A percentile compares a stretch with the other conserved stretches of the same genome.
Evolutionary conservation across 192 early-diverging fungal species (phyloP).

Genomic region (Ambispora gerdemannii): DNA sequence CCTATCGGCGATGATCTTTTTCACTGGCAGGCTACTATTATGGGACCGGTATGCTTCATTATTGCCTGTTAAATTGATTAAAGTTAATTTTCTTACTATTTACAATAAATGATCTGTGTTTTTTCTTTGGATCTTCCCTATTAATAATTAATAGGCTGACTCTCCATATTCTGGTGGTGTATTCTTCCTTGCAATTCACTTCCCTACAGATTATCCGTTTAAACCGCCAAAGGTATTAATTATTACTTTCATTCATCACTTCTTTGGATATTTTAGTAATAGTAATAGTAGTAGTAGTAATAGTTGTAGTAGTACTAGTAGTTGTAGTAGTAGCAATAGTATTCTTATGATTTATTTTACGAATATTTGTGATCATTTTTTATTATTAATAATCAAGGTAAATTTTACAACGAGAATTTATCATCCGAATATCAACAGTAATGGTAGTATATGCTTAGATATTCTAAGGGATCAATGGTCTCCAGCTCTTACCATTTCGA

Average conservation of each 20-base stretch:
- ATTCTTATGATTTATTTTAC: neutral
- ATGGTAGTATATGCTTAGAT: constrained; percentile 97
- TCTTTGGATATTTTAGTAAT: too few species aligned
- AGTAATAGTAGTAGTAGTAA: too few species aligned
- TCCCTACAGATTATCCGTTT: constrained; percentile 97
- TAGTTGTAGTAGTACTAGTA: too few species aligned
- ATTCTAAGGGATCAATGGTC: constrained; percentile 99
- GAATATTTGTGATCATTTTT: neutral
- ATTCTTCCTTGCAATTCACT: constrained; percentile 96
- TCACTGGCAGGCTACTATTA: constrained; percentile 98
- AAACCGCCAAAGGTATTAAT: constrained; percentile 89
- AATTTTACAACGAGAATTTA: constrained; percentile 96
- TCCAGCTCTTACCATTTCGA: constrained; percentile 96
- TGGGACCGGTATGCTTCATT: constrained; percentile 80
- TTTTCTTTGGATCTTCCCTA: too few species aligned
- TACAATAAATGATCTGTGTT: too few species aligned
- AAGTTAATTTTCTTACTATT: too few species aligned
- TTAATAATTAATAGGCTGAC: constrained; percentile 57
- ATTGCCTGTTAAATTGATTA: neutral
- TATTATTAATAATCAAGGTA: constrained; percentile 51
- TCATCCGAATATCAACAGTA: constrained; percentile 99
- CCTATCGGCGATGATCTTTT: constrained; percentile 89
- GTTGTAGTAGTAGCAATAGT: too few species aligned
- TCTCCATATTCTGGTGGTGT: constrained; percentile 93
- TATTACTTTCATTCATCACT: neutral